Evolutionary conservation across 345 rosid species (phyloP), one percentile per base, ranked within the genome.

Genomic region (Hibiscus mutabilis): DNA sequence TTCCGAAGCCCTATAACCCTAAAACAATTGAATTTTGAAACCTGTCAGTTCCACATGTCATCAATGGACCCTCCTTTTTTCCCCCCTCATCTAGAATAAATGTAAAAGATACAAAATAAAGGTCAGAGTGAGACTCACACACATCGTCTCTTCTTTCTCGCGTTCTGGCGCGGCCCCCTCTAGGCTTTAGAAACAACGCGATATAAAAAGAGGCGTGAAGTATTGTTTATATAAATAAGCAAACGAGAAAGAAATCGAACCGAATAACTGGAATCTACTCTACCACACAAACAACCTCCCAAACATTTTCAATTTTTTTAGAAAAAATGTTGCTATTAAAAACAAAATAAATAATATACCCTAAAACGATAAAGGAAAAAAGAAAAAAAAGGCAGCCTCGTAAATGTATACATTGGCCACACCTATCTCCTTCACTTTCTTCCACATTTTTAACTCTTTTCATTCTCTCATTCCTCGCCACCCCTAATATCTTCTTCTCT

Each of bases 261-360:
- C 42, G 72, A 75, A 74, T 68, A 78, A 81, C 79, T 79, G 79
- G 79, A 85, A 75, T 70, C 80, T 69, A 77, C 78, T 66, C 47
- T 70, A 64, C 78, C 74, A 69, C 74, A 31, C 71, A 74, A 67
- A 21, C 69, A 47, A 25, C 35, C 46, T 35, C 19, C 12, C 6
- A 35, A 6, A 37, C 42, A 37, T 37, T 37, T 37, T 37, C 42
- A 37, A 37, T 37, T 37, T 37, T 33, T 27, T 27, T 27, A 0
- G 3, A 3, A 27, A 27, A 33, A 33, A 33, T 33, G 37, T 33
- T 33, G 42, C 10, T 7, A 44, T 31, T 6, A 6, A 15, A 70
- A 33, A 33, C 6, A 4, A 5, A 33, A 33, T 33, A 33, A 52
- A 18, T 6, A 37, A 37, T n/a, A 37, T 37, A 37, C 42, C 42